Base-by-base conservation (phyloP, 495 filamentous ascomycete species). In the Xylaria scruposa region DNA sequence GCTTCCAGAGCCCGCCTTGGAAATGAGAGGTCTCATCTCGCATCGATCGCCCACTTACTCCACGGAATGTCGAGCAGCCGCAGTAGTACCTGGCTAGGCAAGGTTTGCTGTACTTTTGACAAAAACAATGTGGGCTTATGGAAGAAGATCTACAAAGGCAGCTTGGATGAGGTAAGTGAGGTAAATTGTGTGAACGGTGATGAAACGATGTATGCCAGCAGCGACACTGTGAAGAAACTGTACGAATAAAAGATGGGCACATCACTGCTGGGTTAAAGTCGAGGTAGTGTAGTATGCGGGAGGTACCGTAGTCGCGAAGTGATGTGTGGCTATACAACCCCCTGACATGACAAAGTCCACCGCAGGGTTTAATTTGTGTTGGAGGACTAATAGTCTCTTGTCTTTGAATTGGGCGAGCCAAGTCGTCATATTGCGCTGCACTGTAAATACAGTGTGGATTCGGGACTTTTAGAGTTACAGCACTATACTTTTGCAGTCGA, bases 351-450 rank as follows among this genome's bases (percentile, higher is more conserved):
- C 60, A 71, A 72, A 72, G 70, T 72, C 70, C 70, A 53, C 40
- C 54, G 70, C 70, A 72, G 70, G 56, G 68, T 70, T 70, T 64
- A 72, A 67, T 72, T 72, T 68, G 65, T 72, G 56, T 61, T 72
- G 53, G 49, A 56, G 10, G 56, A 31, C 54, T 38, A 65, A 42
- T 42, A 40, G 61, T 40, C 40, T 65, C 6, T 26, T 65, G 67
- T 67, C 42, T 61, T 29, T 38, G 54, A 51, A 33, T 26, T 49
- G 56, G 33, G 26, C n/a, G 24, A 46, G 9, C 31, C 17, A 36
- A 24, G 42, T 49, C 63, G 46, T 53, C 44, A 53, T 53, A 13
- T 24, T 53, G 63, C 29, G 4, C 65, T 42, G 51, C 49, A 67
- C 65, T 7, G 65, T 67, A 67, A 26, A 60, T 33, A 67, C 63